phyloP scores from a whole-genome alignment of 768 basidiomycete species.

The Lactifluus echinatus region DNA sequence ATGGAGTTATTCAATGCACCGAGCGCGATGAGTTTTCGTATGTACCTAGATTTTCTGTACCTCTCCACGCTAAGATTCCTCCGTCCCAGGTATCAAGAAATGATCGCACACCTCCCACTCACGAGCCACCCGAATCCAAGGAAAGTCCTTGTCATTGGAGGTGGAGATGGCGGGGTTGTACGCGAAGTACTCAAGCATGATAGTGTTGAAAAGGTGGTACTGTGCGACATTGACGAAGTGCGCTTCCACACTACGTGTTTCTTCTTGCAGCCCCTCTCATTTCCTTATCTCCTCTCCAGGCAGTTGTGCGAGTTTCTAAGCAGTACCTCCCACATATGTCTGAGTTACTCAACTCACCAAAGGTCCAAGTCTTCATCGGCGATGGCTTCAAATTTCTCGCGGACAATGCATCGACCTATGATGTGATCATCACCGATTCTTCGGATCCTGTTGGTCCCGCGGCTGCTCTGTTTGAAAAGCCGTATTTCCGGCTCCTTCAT shows the following conservation, averaged over 20 bases:
- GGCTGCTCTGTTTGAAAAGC: conserved; percentile 87
- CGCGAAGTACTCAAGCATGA: conserved; percentile 95
- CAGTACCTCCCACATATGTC: conserved; percentile 93
- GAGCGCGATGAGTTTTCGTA: conserved; percentile 99
- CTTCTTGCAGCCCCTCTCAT: background rate
- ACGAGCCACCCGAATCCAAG: conserved; percentile 94
- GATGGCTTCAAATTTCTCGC: conserved; percentile 97
- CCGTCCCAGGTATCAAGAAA: conserved; percentile 83
- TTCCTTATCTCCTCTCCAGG: conserved; percentile 35
- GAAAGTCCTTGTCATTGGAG: conserved; percentile 94
- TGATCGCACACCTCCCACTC: conserved; percentile 97
- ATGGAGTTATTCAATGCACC: conserved; percentile 93
- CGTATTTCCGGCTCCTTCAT: conserved; percentile 92
- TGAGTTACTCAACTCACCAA: conserved; percentile 62
- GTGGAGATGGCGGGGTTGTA: conserved; percentile 97
- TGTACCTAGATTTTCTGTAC: conserved; percentile 27
- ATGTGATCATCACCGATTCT: conserved; percentile 98
- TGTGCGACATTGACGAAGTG: conserved; percentile 97
- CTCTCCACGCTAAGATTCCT: background rate
- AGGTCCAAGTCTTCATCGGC: conserved; percentile 79
- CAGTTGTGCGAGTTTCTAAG: conserved; percentile 93
- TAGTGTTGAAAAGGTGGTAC: conserved; percentile 81
- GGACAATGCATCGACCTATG: conserved; percentile 80
- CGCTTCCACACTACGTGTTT: background rate
- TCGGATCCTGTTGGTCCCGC: conserved; percentile 98